Percentiles rank a stretch among this genome's conserved stretches.
Conservation (phyloP, 352 stramenopile genomes). For the Phytophthora tubulina region DNA sequence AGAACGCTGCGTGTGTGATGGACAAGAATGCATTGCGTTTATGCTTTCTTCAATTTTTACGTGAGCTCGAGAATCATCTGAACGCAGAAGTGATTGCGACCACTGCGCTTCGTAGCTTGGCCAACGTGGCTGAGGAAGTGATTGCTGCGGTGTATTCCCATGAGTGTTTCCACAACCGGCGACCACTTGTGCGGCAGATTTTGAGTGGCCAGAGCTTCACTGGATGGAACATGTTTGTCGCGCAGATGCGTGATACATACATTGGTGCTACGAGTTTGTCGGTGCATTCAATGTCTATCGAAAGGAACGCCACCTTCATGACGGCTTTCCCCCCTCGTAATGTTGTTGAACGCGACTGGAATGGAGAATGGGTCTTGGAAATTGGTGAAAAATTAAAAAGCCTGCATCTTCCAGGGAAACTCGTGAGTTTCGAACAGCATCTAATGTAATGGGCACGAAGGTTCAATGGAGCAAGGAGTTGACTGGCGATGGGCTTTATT, state of each 20-base stretch:
- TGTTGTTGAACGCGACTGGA: constrained; percentile 55
- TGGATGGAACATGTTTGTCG: constrained; percentile 68
- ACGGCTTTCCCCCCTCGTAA: constrained; percentile 33
- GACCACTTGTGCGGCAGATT: constrained; percentile 58
- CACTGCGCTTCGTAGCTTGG: constrained; percentile 50
- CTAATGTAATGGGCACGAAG: no score
- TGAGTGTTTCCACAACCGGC: constrained; percentile 53
- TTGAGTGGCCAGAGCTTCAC: constrained; percentile 59
- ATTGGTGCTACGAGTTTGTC: constrained; percentile 36
- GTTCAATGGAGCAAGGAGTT: no score
- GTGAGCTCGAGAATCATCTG: constrained; percentile 54
- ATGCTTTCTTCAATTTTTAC: constrained; percentile 58
- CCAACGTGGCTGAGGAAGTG: constrained; percentile 66
- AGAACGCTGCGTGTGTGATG: constrained; percentile 40
- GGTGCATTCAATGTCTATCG: neutral
- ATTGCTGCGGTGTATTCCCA: constrained; percentile 71
- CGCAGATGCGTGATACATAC: constrained; percentile 75
- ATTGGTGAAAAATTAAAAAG: neutral
- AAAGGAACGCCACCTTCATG: constrained; percentile 8
- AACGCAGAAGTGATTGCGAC: constrained; percentile 56
- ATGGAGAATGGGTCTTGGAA: constrained; percentile 64
- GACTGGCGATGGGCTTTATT: no score
- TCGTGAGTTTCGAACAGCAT: no score
- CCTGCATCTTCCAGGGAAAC: no score
- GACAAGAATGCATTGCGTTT: constrained; percentile 57